These are phyloP conservation scores for Chrysoporthe cubensis DNA, from an alignment of 2,329 filamentous ascomycete genomes.

Conservation along the genomic window DNA sequence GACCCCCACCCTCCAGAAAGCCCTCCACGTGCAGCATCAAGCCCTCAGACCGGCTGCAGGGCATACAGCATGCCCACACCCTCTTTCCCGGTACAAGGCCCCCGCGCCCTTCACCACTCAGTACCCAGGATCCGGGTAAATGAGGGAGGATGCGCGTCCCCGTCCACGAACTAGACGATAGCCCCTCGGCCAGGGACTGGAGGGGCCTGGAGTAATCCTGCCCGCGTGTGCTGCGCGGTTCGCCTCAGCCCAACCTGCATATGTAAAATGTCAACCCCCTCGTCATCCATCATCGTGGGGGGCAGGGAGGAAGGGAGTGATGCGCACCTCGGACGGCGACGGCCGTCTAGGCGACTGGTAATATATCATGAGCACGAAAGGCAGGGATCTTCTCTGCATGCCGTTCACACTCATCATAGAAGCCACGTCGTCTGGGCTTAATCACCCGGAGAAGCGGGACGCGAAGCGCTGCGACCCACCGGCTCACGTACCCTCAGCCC, in stretches of 20 bases:
- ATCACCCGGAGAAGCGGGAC: conserved; percentile 6
- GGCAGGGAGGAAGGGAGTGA: neutral
- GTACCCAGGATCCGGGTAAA: neutral
- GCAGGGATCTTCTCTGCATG: conserved; percentile 5
- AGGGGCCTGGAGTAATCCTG: neutral
- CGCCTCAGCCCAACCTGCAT: conserved; percentile 3
- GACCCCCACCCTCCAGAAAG: neutral
- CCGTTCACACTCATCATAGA: neutral
- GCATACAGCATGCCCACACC: conserved; percentile 4
- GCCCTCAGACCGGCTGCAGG: conserved; percentile 15
- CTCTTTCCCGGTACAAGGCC: neutral
- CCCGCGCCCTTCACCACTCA: neutral
- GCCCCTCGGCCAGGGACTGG: neutral
- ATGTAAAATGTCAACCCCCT: neutral
- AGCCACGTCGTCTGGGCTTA: neutral
- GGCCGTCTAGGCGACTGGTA: neutral
- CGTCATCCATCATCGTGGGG: neutral
- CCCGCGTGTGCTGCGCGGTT: neutral
- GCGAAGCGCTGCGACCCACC: neutral
- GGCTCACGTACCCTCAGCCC: conserved; percentile 5
- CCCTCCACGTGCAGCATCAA: conserved; percentile 4
- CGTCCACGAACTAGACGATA: neutral
- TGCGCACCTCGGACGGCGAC: neutral
- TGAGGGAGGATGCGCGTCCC: neutral
- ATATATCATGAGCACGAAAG: neutral